These are phyloP conservation scores for Ogataea methanolica DNA, from an alignment of 805 yeast genomes.

Conservation along the genomic window DNA sequence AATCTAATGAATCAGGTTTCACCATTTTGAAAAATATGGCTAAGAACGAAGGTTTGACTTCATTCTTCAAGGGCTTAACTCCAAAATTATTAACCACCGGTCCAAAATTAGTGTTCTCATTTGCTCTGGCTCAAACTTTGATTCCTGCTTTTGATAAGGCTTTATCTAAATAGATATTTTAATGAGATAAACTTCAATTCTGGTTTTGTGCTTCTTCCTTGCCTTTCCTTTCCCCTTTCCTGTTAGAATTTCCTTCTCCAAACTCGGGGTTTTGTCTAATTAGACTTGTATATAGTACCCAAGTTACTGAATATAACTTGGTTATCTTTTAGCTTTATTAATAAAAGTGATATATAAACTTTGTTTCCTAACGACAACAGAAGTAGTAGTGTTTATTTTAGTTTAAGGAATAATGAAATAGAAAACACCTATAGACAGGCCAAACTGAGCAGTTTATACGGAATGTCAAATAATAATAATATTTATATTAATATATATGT, in stretches of 20 bases:
- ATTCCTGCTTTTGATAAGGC: constrained; percentile 91
- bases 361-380: too few species aligned
- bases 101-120: constrained; percentile 96
- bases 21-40: constrained; percentile 90
- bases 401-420: too few species aligned
- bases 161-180: constrained; percentile 24
- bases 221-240: neutral
- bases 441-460: too few species aligned
- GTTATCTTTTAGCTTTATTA: too few species aligned
- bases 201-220: neutral
- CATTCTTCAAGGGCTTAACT: constrained; percentile 95
- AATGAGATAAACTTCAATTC: neutral
- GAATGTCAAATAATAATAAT: too few species aligned
- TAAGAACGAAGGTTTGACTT: constrained; percentile 80
- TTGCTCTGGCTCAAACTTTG: constrained; percentile 94
- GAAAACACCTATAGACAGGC: too few species aligned
- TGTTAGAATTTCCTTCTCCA: neutral
- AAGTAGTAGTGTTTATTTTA: too few species aligned
- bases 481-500: too few species aligned
- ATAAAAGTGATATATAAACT: too few species aligned
- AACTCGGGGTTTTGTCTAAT: neutral
- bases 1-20: constrained; percentile 91
- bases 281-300: too few species aligned
- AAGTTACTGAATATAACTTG: too few species aligned
- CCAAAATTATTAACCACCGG: constrained; percentile 97